Percentiles rank a stretch among this genome's conserved stretches.
Conservation (phyloP, 148 eudicot species). For the Beta vulgaris region DNA sequence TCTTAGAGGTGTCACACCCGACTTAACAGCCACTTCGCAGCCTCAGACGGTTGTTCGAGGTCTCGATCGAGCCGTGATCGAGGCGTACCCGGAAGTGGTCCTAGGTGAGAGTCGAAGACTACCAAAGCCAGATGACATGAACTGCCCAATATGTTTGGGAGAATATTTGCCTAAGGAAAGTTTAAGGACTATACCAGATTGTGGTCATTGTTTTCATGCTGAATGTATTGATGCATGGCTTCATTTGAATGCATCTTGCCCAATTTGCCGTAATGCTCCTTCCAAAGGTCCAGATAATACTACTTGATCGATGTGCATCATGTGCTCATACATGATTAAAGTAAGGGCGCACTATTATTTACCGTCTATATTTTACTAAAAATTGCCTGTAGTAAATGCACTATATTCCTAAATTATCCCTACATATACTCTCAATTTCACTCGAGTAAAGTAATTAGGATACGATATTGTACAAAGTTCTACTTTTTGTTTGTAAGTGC, state of each 20-base stretch:
- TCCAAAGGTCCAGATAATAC: background rate
- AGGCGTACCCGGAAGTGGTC: conserved; percentile 53
- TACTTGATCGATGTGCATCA: background rate
- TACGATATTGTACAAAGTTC: too few species aligned
- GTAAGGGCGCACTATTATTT: too few species aligned
- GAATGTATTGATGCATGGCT: conserved; percentile 73
- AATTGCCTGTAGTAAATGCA: too few species aligned
- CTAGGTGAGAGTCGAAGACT: conserved; percentile 56
- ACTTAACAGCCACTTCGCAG: conserved; percentile 16
- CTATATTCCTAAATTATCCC: too few species aligned
- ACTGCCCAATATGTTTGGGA: conserved; percentile 54
- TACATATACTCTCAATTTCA: too few species aligned
- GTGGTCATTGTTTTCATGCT: conserved; percentile 61
- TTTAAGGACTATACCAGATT: conserved; percentile 46
- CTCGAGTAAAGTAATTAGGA: too few species aligned
- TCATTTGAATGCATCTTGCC: conserved; percentile 47
- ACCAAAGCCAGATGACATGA: conserved; percentile 42
- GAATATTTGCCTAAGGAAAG: conserved; percentile 55
- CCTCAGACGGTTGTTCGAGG: conserved; percentile 19
- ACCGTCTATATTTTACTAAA: too few species aligned
- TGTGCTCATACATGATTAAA: too few species aligned
- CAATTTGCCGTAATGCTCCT: conserved; percentile 52
- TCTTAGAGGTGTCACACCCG: background rate
- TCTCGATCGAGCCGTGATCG: conserved; percentile 41
- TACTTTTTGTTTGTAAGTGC: too few species aligned